phyloP scores from a whole-genome alignment of 2,329 filamentous ascomycete genomes.

The Arthrinium puccinioides region DNA sequence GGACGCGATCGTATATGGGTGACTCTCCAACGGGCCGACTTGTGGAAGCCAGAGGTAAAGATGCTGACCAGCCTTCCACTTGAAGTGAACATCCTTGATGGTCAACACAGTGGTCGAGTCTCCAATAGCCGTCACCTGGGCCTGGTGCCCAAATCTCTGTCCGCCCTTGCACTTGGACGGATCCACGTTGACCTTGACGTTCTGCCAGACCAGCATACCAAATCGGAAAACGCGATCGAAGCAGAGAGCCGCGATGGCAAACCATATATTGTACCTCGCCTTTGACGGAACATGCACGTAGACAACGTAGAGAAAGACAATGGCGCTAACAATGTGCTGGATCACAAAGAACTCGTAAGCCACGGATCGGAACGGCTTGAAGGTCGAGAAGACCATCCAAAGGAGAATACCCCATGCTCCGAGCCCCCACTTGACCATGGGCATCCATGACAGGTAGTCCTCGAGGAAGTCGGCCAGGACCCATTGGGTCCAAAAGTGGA shows the following conservation, averaged over 20 bases:
- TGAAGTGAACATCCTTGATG: slow-evolving; percentile 52
- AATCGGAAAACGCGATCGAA: slow-evolving; percentile 54
- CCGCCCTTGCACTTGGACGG: slow-evolving; percentile 37
- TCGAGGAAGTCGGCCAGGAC: slow-evolving; percentile 50
- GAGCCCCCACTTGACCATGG: slow-evolving; percentile 59
- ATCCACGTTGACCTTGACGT: slow-evolving; percentile 33
- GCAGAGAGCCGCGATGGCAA: slow-evolving; percentile 53
- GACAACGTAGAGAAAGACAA: slow-evolving; percentile 55
- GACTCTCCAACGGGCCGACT: slow-evolving; percentile 46
- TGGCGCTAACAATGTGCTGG: slow-evolving; percentile 58
- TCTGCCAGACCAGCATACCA: slow-evolving; percentile 42
- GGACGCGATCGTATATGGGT: slow-evolving; percentile 56
- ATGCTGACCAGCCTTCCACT: slow-evolving; percentile 53
- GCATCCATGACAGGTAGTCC: slow-evolving; percentile 52
- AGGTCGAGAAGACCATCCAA: slow-evolving; percentile 57
- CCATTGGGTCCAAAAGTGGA: slow-evolving; percentile 62
- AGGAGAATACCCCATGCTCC: slow-evolving; percentile 59
- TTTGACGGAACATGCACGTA: slow-evolving; percentile 55
- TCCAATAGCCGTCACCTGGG: slow-evolving; percentile 40
- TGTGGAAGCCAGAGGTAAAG: slow-evolving; percentile 53
- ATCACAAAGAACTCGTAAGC: slow-evolving; percentile 63
- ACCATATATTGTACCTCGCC: slow-evolving; percentile 58
- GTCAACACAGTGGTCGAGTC: slow-evolving; percentile 49
- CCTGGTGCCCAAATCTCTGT: slow-evolving; percentile 43
- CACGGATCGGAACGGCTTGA: slow-evolving; percentile 57